A percentile compares a stretch with the other conserved stretches of the same genome.
Evolutionary conservation across 2,329 filamentous ascomycete species (phyloP).

Genomic region (Aspergillus pseudonomiae): DNA sequence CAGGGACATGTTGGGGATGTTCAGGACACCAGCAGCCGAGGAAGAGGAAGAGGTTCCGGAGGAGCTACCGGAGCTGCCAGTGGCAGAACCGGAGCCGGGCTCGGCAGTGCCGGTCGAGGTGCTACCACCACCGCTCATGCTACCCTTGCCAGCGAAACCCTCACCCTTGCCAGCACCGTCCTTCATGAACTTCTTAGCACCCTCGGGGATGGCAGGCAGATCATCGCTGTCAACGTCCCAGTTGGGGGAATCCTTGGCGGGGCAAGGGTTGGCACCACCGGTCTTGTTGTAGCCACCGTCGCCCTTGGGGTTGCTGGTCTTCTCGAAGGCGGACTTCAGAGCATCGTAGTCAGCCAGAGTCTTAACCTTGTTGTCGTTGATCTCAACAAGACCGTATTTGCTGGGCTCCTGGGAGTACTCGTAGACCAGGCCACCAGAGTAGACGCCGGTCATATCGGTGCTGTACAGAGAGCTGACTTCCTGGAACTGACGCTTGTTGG

Average conservation of each 20-base stretch:
- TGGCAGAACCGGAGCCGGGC: slow-evolving; percentile 51
- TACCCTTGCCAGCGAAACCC: slow-evolving; percentile 59
- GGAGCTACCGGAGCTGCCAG: slow-evolving; percentile 20
- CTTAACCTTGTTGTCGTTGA: slow-evolving; percentile 59
- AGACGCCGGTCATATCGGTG: slow-evolving; percentile 80
- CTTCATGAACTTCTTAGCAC: slow-evolving; percentile 60
- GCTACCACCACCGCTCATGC: slow-evolving; percentile 58
- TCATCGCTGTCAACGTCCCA: slow-evolving; percentile 59
- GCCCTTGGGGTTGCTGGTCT: slow-evolving; percentile 55
- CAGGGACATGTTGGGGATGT: slow-evolving; percentile 49
- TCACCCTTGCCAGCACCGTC: slow-evolving; percentile 60
- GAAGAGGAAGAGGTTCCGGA: slow-evolving; percentile 36
- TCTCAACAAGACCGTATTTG: slow-evolving; percentile 76
- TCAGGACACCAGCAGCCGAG: slow-evolving; percentile 45
- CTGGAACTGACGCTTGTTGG: slow-evolving; percentile 77
- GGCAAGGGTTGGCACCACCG: slow-evolving; percentile 58
- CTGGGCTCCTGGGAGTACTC: slow-evolving; percentile 88
- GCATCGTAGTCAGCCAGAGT: slow-evolving; percentile 66
- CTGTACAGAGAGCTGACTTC: slow-evolving; percentile 81
- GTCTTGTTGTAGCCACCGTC: slow-evolving; percentile 63
- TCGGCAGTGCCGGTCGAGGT: slow-evolving; percentile 52
- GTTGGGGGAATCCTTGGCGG: slow-evolving; percentile 52
- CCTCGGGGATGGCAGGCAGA: slow-evolving; percentile 61
- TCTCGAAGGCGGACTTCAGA: slow-evolving; percentile 55
- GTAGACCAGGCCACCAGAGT: slow-evolving; percentile 95